Base-by-base conservation (phyloP, 2,329 filamentous ascomycete genomes). In the Fusarium equiseti region DNA sequence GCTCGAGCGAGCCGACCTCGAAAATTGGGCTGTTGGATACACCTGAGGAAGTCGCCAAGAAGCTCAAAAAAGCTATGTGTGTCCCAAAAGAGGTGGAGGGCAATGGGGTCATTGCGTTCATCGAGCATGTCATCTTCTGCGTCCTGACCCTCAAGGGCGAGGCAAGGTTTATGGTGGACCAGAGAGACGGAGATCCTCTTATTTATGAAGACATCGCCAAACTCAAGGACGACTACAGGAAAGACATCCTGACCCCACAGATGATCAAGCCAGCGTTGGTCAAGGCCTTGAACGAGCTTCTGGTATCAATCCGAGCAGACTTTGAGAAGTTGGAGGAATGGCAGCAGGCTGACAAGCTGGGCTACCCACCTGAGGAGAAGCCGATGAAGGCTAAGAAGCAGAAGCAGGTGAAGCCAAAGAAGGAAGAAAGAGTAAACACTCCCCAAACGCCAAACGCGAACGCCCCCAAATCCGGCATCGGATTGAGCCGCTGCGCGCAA, bases 111-210 rank as follows among this genome's bases (percentile, higher is more conserved):
- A 31, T 64, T 18, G 51, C 16, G 0, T 65, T 59, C 6, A 15
- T 65, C 10, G 51, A 64, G 2, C 8, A 64, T 3, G 22, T 65
- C 3, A 42, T 65, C 2, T 51, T 65, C 10, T 32, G 32, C 0
- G 53, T 48, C 0, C 15, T 29, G 4, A 3, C 27, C 0, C 9
- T 65, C 1, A 59, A 52, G 3, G 8, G 11, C 3, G 16, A 27
- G 1, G 38, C 20, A 1, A 29, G 3, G 0, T 43, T 65, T 8
- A 16, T 9, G 0, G 26, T 59, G 2, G 32, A 64, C 6, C 20
- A 6, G n/a, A 15, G 22, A 0, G 11, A 59, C 2, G 45, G 24
- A 0, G 16, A 46, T 1, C 2, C 3, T 1, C 2, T 52, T 4
- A 27, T 48, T 2, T 65, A 65, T 8, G 7, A 51, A 0, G 16